Percentiles rank a stretch among this genome's conserved stretches.
Conservation (phyloP, 1,284 basidiomycete species). For the Leccinum solheimii region DNA sequence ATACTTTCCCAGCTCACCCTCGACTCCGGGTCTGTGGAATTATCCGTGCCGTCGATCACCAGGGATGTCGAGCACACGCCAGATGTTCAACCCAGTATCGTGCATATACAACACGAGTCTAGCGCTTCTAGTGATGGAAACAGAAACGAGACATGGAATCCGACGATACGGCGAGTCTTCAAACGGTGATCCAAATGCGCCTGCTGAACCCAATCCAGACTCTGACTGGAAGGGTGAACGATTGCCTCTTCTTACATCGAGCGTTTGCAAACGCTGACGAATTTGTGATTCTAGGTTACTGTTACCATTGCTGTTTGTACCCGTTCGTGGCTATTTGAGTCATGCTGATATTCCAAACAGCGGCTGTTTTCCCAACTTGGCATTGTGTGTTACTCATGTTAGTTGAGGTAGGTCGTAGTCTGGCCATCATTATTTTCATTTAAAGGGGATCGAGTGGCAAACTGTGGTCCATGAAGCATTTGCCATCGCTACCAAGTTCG, state of each 20-base stretch:
- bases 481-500: conserved; percentile 10
- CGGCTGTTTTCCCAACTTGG: conserved; percentile 21
- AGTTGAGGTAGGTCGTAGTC: conserved; percentile 9
- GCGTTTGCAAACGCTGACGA: conserved; percentile 1
- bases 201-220: not conserved
- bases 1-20: conserved; percentile 78
- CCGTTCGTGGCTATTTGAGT: not conserved
- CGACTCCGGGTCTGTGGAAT: conserved; percentile 26
- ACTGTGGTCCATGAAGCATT: conserved; percentile 17
- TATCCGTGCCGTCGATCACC: conserved; percentile 33
- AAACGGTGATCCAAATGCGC: conserved; percentile 13
- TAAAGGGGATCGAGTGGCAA: conserved; percentile 12
- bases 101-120: conserved; percentile 75
- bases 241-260: not conserved
- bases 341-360: conserved; percentile 11
- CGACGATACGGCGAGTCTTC: conserved; percentile 75
- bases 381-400: conserved; percentile 17
- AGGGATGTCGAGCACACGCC: conserved; percentile 56
- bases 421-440: too few species aligned
- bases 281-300: conserved; percentile 13
- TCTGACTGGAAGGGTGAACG: conserved; percentile 8
- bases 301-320: conserved; percentile 18
- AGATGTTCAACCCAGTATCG: conserved; percentile 78
- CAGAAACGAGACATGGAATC: conserved; percentile 62
- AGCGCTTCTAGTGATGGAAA: conserved; percentile 66